phyloP scores from a whole-genome alignment of 2,329 filamentous ascomycete genomes.

The Fusarium camptoceras region DNA sequence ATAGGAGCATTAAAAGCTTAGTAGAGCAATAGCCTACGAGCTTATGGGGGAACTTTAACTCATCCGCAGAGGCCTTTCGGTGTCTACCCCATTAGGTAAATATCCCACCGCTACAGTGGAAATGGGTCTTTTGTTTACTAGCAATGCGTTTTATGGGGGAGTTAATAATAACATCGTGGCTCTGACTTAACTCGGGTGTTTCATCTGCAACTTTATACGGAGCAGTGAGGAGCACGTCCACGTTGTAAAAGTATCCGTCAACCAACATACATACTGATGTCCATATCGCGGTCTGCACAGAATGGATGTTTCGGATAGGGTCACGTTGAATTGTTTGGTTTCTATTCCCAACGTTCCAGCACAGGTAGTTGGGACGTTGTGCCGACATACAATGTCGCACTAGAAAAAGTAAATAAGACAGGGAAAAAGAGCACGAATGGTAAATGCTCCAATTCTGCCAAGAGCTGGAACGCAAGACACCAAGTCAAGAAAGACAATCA shows the following conservation, averaged over 20 bases:
- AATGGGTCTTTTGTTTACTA: constrained; percentile 6
- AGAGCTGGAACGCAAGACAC: constrained; percentile 25
- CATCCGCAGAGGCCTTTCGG: constrained; percentile 27
- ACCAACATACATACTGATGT: neutral
- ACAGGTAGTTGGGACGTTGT: neutral
- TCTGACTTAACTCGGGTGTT: constrained; percentile 35
- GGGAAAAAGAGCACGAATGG: neutral
- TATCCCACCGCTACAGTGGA: constrained; percentile 1
- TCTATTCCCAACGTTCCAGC: constrained; percentile 8
- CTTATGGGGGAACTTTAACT: constrained; percentile 25
- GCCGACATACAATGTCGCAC: constrained; percentile 21
- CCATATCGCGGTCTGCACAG: neutral
- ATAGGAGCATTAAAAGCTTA: neutral
- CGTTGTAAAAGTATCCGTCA: neutral
- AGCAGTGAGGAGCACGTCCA: neutral
- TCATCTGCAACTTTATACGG: constrained; percentile 22
- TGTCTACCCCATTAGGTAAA: constrained; percentile 37
- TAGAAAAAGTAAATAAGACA: constrained; percentile 1
- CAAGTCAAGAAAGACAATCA: constrained; percentile 7
- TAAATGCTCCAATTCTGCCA: constrained; percentile 6
- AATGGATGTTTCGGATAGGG: constrained; percentile 13
- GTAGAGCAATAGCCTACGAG: neutral
- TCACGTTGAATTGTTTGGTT: constrained; percentile 4
- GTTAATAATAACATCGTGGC: constrained; percentile 12
- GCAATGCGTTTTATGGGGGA: constrained; percentile 21